A percentile compares a stretch with the other conserved stretches of the same genome.
These are phyloP conservation scores for Hippophae rhamnoides DNA, from an alignment of 306 rosid genomes.

Conservation along the genomic window DNA sequence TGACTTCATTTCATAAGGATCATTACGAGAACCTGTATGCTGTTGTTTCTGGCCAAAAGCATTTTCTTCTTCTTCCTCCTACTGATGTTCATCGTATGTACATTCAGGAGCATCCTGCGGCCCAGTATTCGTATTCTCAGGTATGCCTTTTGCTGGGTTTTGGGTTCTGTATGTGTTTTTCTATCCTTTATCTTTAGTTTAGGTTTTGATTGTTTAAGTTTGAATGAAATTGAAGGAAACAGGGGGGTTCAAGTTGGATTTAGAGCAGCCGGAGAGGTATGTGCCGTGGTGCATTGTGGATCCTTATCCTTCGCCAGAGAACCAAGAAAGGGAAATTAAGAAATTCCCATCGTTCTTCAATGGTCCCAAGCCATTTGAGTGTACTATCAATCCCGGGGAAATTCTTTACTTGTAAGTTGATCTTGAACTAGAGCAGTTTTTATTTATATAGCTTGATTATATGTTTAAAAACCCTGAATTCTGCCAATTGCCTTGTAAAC, in stretches of 20 bases:
- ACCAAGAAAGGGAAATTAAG: conserved; percentile 26
- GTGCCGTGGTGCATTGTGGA: conserved; percentile 86
- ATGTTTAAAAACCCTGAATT: not conserved
- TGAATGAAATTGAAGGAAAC: conserved; percentile 29
- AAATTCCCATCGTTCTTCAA: conserved; percentile 54
- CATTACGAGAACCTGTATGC: conserved; percentile 83
- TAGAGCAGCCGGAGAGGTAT: conserved; percentile 45
- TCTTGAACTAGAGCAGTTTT: not conserved
- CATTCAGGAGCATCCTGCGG: conserved; percentile 54
- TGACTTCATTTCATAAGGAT: conserved; percentile 69
- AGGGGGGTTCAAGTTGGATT: conserved; percentile 48
- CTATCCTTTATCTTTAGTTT: not conserved
- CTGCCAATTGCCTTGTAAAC: no score
- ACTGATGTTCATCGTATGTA: conserved; percentile 72
- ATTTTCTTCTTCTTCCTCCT: conserved; percentile 68
- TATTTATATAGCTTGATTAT: conserved; percentile 1
- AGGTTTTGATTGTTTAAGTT: not conserved
- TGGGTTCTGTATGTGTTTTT: not conserved
- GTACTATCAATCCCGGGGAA: conserved; percentile 72
- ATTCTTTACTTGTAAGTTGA: conserved; percentile 65
- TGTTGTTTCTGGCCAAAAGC: conserved; percentile 63
- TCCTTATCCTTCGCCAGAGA: conserved; percentile 52
- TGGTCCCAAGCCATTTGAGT: conserved; percentile 54
- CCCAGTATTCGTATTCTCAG: conserved; percentile 44
- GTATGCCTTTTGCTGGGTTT: conserved; percentile 12